Evolutionary conservation across 2,329 filamentous ascomycete genomes (phyloP), one percentile per base, ranked within the genome.

Genomic region (Pestalotiopsis sp.): DNA sequence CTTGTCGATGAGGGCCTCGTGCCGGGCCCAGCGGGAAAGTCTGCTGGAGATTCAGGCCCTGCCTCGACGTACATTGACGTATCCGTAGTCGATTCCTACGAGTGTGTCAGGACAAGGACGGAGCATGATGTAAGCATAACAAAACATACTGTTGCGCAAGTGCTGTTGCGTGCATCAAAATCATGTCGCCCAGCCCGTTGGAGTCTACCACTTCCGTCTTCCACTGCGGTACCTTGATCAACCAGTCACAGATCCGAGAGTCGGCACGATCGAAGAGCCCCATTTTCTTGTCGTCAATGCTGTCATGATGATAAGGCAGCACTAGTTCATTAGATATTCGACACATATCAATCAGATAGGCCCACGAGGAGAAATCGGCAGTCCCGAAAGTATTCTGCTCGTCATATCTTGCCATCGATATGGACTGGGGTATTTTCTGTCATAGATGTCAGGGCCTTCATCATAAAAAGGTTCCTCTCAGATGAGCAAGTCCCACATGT

Each of bases 181-280:
- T 73, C 70, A 82, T 77, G 59, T 82, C 81, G 1, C 79, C 74
- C 23, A 76, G 73, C 25, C 79, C 80, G 38, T 79, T 75, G 3
- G 77, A 74, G 69, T 81, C 77, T 23, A 81, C 76, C 20, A 82
- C 70, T 38, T 79, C 76, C 72, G 78, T 77, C 69, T 83, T 83
- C 76, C 79, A 80, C 39, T 75, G 75, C 3, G 81, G 81, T 9
- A 83, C 71, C 52, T 79, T 77, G 38, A 81, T 74, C 23, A 79
- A 72, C 77, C 80, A 82, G 66, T 79, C 80, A 41, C 79, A 78
- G 14, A 82, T 75, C 64, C 75, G 78, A 4, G 79, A 76, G 67
- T 82, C 80, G 31, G 78, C 78, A 63, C 80, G 76, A 25, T 77
- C 74, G 38, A 77, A 75, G 25, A 70, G 69, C 57, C 74, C 73